Conservation (phyloP, 306 rosid genomes). For the Medicago truncatula region MtrunA17r5.0-ANR NC_053044.1:46006001-46006500, state of each 20-base stretch:
- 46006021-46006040: too few species aligned
- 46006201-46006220: too few species aligned
- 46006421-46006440: not conserved
- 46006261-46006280: not conserved
- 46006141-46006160: too few species aligned
- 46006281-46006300: not conserved
- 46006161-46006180: too few species aligned
- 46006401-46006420: not conserved
- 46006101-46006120: too few species aligned
- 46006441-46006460: conserved; percentile 26
- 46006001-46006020: too few species aligned
- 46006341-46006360: not conserved
- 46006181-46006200: too few species aligned
- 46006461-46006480: not conserved
- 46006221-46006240: not conserved
- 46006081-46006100: too few species aligned
- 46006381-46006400: not conserved
- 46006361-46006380: not conserved
- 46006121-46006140: too few species aligned
- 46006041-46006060: too few species aligned
- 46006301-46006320: not conserved
- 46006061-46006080: too few species aligned
- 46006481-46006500: not conserved
- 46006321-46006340: not conserved
- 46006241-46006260: not conserved